phyloP scores from a whole-genome alignment of 768 basidiomycete species.

The Lactifluus pinguis region DNA sequence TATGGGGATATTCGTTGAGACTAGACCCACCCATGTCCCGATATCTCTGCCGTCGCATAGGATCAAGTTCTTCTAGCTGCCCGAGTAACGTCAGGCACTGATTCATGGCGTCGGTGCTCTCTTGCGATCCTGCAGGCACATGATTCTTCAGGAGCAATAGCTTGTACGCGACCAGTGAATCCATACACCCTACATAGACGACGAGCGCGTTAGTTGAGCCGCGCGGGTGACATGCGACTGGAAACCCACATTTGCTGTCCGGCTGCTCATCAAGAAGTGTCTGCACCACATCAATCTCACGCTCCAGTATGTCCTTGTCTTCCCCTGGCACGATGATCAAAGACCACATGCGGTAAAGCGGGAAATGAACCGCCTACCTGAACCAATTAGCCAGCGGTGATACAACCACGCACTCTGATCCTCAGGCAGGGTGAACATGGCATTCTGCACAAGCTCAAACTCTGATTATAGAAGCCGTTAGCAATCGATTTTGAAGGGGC shows the following conservation, averaged over 20 bases:
- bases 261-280: conserved; percentile 84
- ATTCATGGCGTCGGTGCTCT: conserved; percentile 25
- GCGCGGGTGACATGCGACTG: background rate
- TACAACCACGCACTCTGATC: conserved; percentile 99
- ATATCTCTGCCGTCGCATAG: conserved; percentile 58
- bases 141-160: conserved; percentile 51
- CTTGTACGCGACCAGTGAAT: conserved; percentile 82
- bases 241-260: conserved; percentile 76
- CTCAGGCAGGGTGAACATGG: conserved; percentile 91
- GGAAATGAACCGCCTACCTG: conserved; percentile 39
- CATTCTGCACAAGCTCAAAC: conserved; percentile 86
- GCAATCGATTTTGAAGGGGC: background rate
- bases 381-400: conserved; percentile 91
- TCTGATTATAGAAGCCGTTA: conserved; percentile 39
- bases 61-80: conserved; percentile 58
- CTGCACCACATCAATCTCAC: conserved; percentile 72
- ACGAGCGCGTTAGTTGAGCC: background rate
- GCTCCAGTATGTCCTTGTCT: conserved; percentile 45
- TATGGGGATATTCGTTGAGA: background rate
- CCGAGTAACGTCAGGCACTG: conserved; percentile 44
- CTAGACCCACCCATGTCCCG: conserved; percentile 45
- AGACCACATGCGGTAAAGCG: background rate
- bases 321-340: conserved; percentile 37
- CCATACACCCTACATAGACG: conserved; percentile 76
- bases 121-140: conserved; percentile 27